Percentiles rank a stretch among this genome's conserved stretches.
Conservation (phyloP, 148 eudicot genomes). For the Camellia sinensis region DNA sequence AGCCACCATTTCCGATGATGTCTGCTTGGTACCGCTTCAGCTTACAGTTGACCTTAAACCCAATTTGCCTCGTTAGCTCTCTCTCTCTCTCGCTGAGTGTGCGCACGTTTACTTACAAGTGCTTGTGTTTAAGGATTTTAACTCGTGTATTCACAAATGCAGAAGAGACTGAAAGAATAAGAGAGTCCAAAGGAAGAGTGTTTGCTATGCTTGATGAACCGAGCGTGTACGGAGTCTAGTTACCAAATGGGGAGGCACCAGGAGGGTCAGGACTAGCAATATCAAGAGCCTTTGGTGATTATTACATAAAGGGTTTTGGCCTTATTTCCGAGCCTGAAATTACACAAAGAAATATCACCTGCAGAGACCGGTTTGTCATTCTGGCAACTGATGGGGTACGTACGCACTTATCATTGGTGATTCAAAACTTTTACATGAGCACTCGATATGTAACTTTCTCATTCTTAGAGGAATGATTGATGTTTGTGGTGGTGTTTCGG, state of each 20-base stretch:
- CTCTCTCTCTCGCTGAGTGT: conserved; percentile 21
- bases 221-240: conserved; percentile 68
- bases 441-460: not conserved
- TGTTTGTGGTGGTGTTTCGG: not conserved
- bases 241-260: conserved; percentile 37
- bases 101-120: not conserved
- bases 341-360: conserved; percentile 47
- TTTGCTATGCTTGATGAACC: conserved; percentile 63
- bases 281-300: conserved; percentile 86
- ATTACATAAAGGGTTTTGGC: conserved; percentile 67
- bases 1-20: conserved; percentile 53
- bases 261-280: conserved; percentile 67
- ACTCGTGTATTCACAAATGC: conserved; percentile 11
- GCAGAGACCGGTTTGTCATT: conserved; percentile 57
- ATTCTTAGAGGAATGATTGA: not conserved
- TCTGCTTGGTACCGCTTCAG: conserved; percentile 60
- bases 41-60: conserved; percentile 74
- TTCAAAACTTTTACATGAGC: not conserved
- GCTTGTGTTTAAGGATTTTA: not conserved
- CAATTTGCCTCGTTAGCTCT: conserved; percentile 63
- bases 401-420: not conserved
- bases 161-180: conserved; percentile 72
- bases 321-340: conserved; percentile 78
- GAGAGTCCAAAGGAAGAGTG: conserved; percentile 51
- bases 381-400: conserved; percentile 91